Evolutionary conservation across 257 asterid genomes (phyloP).

Genomic region (Nemophila menziesii): DNA sequence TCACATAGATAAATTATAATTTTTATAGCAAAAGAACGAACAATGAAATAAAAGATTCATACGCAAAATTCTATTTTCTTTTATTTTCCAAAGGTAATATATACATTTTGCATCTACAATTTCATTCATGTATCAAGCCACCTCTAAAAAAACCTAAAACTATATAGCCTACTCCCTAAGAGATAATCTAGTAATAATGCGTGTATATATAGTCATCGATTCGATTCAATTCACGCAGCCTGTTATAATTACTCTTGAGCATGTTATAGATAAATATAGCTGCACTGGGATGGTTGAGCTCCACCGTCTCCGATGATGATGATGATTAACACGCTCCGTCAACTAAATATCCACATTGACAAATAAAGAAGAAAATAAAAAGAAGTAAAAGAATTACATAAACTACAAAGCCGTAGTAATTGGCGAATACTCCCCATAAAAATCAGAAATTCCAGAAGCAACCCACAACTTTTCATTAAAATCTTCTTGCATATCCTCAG

Average conservation of each 20-base stretch:
- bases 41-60: neutral
- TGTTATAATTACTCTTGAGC: too few species aligned
- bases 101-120: neutral
- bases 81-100: neutral
- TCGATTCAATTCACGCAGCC: too few species aligned
- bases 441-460: constrained; percentile 76
- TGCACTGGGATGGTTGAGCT: too few species aligned
- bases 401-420: constrained; percentile 46
- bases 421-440: constrained; percentile 65
- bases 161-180: too few species aligned
- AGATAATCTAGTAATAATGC: too few species aligned
- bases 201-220: too few species aligned
- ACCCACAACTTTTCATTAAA: constrained; percentile 80
- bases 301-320: too few species aligned
- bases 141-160: neutral
- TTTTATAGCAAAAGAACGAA: too few species aligned
- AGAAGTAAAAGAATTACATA: neutral
- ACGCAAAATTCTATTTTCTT: neutral
- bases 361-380: neutral
- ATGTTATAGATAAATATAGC: too few species aligned
- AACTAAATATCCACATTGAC: neutral
- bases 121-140: neutral
- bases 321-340: constrained; percentile 8
- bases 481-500: constrained; percentile 80
- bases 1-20: too few species aligned